Conservation (phyloP, 768 basidiomycete species). For the Naganishia vishniacii region DNA sequence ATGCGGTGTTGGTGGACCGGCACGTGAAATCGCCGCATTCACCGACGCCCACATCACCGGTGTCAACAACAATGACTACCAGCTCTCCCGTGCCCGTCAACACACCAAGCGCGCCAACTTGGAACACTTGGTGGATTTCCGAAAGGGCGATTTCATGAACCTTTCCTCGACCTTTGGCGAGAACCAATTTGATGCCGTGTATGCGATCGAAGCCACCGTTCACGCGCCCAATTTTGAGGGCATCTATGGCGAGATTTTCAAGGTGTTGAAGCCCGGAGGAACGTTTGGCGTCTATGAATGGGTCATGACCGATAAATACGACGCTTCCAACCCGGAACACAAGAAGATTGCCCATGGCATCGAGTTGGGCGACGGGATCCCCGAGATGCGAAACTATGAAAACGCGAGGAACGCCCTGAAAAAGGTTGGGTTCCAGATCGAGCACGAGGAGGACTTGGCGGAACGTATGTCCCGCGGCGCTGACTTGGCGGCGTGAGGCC, state of each 20-base stretch:
- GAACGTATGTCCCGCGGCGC: conserved; percentile 65
- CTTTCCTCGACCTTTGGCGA: conserved; percentile 84
- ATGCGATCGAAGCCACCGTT: conserved; percentile 95
- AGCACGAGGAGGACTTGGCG: conserved; percentile 91
- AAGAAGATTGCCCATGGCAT: conserved; percentile 85
- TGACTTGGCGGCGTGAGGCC: conserved; percentile 44
- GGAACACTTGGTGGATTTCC: conserved; percentile 69
- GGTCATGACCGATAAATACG: conserved; percentile 98
- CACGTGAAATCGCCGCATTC: conserved; percentile 88
- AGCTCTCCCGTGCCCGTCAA: conserved; percentile 74
- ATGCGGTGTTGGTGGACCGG: conserved; percentile 95
- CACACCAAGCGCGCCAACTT: conserved; percentile 75
- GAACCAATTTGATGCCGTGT: conserved; percentile 89
- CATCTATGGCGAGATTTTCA: conserved; percentile 85
- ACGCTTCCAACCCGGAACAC: conserved; percentile 71
- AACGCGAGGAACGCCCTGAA: conserved; percentile 69
- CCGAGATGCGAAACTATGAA: conserved; percentile 81
- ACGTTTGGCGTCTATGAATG: conserved; percentile 98
- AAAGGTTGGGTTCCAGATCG: conserved; percentile 76
- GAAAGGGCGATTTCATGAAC: conserved; percentile 96
- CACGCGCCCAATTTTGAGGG: conserved; percentile 95
- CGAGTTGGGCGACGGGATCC: conserved; percentile 92
- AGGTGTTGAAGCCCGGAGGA: conserved; percentile 93
- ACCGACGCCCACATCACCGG: conserved; percentile 77
- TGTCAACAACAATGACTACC: conserved; percentile 94